These are phyloP conservation scores for Vigna hirtella DNA, from an alignment of 306 rosid species.

Conservation along the genomic window DNA sequence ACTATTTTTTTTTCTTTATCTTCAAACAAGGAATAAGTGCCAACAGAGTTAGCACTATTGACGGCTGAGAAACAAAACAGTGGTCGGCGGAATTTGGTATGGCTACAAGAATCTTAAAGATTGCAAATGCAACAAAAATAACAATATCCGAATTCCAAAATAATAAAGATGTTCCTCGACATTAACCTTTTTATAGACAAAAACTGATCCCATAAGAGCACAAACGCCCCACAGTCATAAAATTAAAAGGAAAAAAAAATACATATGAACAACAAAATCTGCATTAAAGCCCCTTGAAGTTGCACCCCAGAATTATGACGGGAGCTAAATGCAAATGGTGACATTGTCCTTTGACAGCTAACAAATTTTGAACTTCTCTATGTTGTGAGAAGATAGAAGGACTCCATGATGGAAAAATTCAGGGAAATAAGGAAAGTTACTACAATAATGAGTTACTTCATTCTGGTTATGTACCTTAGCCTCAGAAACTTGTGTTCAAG, in stretches of 20 bases:
- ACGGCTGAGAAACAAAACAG: background rate
- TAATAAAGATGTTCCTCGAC: conserved; percentile 4
- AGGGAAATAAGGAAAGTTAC: conserved; percentile 17
- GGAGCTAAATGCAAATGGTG: conserved; percentile 48
- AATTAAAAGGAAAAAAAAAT: background rate
- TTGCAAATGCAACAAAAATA: background rate
- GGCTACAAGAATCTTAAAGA: background rate
- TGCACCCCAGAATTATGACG: conserved; percentile 34
- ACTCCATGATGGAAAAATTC: conserved; percentile 46
- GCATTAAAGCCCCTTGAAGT: conserved; percentile 34
- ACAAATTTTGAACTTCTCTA: conserved; percentile 57
- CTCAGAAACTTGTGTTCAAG: conserved; percentile 50
- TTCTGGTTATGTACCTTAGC: conserved; percentile 48
- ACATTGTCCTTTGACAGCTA: conserved; percentile 44
- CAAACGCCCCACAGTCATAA: background rate
- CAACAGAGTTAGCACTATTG: background rate
- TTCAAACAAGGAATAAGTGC: background rate
- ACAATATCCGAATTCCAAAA: background rate
- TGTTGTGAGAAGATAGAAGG: conserved; percentile 43
- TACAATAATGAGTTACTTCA: conserved; percentile 44
- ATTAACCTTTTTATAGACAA: conserved; percentile 25
- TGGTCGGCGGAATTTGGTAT: background rate
- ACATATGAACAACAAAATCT: conserved; percentile 47
- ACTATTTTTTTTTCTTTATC: background rate
- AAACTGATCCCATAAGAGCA: conserved; percentile 25